Conservation (phyloP, 75 land plant species). For the Cunninghamia lanceolata region DNA sequence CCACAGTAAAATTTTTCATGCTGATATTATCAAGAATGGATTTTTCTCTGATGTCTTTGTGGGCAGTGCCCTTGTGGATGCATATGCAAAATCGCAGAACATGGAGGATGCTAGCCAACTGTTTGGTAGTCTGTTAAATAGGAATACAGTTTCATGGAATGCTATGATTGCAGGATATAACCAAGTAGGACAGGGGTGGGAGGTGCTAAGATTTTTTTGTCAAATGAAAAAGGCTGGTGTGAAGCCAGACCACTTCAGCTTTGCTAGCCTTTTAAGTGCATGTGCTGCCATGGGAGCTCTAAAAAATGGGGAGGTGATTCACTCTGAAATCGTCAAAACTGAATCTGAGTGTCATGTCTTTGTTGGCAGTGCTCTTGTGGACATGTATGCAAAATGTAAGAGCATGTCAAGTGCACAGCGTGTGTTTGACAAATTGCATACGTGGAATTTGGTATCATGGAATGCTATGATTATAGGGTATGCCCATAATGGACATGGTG, state of each 20-base stretch:
- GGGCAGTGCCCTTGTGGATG: background rate
- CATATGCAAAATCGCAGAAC: background rate
- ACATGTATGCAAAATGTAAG: slow-evolving; percentile 66
- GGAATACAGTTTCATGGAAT: slow-evolving; percentile 23
- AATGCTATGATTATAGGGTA: slow-evolving; percentile 69
- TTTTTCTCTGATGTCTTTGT: background rate
- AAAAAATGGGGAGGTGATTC: slow-evolving; percentile 33
- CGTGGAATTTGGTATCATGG: slow-evolving; percentile 55
- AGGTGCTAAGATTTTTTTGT: slow-evolving; percentile 28
- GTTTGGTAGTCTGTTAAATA: background rate
- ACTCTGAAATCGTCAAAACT: slow-evolving; percentile 23
- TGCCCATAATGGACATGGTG: slow-evolving; percentile 43
- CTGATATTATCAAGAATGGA: slow-evolving; percentile 12
- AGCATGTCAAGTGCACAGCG: slow-evolving; percentile 36
- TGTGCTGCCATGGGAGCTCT: slow-evolving; percentile 26
- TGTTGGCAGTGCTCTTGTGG: slow-evolving; percentile 57
- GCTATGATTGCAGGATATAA: slow-evolving; percentile 53
- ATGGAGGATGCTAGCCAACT: background rate
- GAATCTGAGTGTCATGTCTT: slow-evolving; percentile 39
- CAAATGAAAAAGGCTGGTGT: slow-evolving; percentile 43
- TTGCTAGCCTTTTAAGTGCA: slow-evolving; percentile 52
- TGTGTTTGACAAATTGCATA: slow-evolving; percentile 54
- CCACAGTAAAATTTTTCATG: slow-evolving; percentile 9
- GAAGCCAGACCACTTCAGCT: slow-evolving; percentile 45
- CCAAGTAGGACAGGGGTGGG: slow-evolving; percentile 27